A percentile compares a stretch with the other conserved stretches of the same genome.
Conservation (phyloP, 208 protist genomes). For the Wallacemonas collosoma region DNA sequence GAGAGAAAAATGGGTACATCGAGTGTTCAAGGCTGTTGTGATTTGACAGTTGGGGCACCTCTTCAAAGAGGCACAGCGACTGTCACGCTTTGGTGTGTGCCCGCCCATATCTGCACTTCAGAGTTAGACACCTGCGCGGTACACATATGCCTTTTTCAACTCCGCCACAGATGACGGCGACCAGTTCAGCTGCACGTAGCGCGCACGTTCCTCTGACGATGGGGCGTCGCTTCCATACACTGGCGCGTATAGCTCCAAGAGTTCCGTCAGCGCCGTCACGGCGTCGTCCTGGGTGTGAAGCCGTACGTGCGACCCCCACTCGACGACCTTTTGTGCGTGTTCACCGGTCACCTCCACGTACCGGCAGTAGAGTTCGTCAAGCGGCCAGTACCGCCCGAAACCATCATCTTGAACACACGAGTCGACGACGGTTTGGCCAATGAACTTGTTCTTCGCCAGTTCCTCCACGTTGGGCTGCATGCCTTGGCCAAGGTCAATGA, state of each 20-base stretch:
- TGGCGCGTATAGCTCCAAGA: conserved; percentile 66
- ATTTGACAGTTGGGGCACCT: neutral
- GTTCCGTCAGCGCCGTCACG: conserved; percentile 43
- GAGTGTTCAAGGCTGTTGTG: neutral
- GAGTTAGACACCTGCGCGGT: conserved; percentile 17
- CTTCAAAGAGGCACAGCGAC: neutral
- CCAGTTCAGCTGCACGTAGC: conserved; percentile 52
- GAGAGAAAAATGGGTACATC: neutral
- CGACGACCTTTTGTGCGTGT: conserved; percentile 37
- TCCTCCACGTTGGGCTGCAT: conserved; percentile 60
- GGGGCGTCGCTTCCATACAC: conserved; percentile 51
- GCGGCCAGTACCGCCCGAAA: conserved; percentile 86
- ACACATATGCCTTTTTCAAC: conserved; percentile 51
- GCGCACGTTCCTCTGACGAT: conserved; percentile 42
- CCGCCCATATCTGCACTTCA: no score
- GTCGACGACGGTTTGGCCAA: conserved; percentile 78
- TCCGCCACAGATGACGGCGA: conserved; percentile 27
- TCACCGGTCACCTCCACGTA: conserved; percentile 60
- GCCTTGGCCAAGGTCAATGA: conserved; percentile 87
- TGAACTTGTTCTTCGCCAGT: conserved; percentile 49
- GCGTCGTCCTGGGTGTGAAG: conserved; percentile 58
- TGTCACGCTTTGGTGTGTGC: no score
- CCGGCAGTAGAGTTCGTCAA: conserved; percentile 77
- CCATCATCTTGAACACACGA: conserved; percentile 87
- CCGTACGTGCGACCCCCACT: conserved; percentile 51